Base-by-base conservation (phyloP, 495 filamentous ascomycete genomes). In the Neurospora tetrasperma region DNA sequence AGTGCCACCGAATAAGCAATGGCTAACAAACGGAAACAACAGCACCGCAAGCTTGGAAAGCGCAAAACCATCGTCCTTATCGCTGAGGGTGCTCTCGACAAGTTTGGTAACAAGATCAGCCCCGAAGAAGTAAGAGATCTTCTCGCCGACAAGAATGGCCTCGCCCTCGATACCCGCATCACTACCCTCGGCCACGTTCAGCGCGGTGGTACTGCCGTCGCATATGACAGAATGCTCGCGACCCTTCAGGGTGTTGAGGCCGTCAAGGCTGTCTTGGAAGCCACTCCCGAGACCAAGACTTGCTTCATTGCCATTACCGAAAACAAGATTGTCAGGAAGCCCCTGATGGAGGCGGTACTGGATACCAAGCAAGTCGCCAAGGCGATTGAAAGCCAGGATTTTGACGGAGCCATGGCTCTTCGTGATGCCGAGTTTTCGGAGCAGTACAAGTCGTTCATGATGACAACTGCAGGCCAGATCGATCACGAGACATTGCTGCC, bases 11-110 rank as follows among this genome's bases (percentile, higher is more conserved):
- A 16, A 66, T 31, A n/a, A 31, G 18, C 69, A 46, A 42, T 20
- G 38, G 35, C 72, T 73, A 66, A 78, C 62, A 41, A 62, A 7
- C 12, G 54, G 16, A 23, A 18, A 4, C 44, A 41, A 72, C 73
- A 97, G 93, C 96, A 99, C 83, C 92, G 96, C 72, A 85, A 90
- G 73, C 86, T 93, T 76, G 96, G 96, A 70, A 98, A 98, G 86
- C 88, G 96, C 74, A 95, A 97, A 83, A 98, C 96, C 1, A 98
- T 98, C 74, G 94, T 99, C 75, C 98, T 99, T 74, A 90, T 99
- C 69, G 95, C 96, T 44, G 96, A 99, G 81, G 96, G 96, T 75
- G 96, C 96, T 38, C 90, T 94, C 69, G 96, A 99, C 80, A 87
- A 85, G 69, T 82, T 97, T 18, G 89, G 97, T 41, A 93, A 91